Base-by-base conservation (phyloP, 208 protist species). In the Porcisia deanei region DNA sequence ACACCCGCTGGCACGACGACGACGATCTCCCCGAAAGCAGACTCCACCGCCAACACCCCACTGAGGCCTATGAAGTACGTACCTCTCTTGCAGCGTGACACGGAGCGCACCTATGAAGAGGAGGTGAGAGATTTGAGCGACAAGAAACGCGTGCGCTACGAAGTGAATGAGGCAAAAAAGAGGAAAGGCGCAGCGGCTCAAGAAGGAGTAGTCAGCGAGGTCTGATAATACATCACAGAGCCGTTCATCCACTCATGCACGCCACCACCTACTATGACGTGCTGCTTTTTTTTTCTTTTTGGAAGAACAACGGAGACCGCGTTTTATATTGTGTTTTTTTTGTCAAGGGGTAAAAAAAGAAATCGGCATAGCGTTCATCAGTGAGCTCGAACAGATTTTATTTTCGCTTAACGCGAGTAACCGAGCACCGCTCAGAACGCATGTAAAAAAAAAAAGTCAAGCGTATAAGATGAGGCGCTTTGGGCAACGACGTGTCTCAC, bases 101-200 rank as follows among this genome's bases (percentile, higher is more conserved):
- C 79, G n/a, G 91, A 97, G 82, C 83, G 87, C 0, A 95, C 91
- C n/a, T 97, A 91, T 49, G 87, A 81, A n/a, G 83, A 93, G 75
- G 77, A 91, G 70, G 87, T 97, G 54, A 37, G 73, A 7, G 78
- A 80, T 45, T 78, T 97, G 47, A 87, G 81, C 75, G 86, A 75
- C 1, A 89, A 86, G 80, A 97, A 97, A 79, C 77, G 84, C 10
- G 82, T 84, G 41, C 84, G 93, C 5, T 95, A 89, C 69, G 90
- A 96, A 37, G 75, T 82, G 65, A 97, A 97, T 60, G 87, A 86
- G 79, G 78, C 83, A 14, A 94, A 95, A 79, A 96, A 95, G 72
- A 69, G 55, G 0, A 76, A 76, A 0, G 85, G 82, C 0, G 84
- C 71, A 0, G 66, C 73, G 37, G 22, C 10, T 14, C 63, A 67